These are phyloP conservation scores for Ustilago tritici DNA, from an alignment of 1,284 basidiomycete species.

Conservation along the genomic window DNA sequence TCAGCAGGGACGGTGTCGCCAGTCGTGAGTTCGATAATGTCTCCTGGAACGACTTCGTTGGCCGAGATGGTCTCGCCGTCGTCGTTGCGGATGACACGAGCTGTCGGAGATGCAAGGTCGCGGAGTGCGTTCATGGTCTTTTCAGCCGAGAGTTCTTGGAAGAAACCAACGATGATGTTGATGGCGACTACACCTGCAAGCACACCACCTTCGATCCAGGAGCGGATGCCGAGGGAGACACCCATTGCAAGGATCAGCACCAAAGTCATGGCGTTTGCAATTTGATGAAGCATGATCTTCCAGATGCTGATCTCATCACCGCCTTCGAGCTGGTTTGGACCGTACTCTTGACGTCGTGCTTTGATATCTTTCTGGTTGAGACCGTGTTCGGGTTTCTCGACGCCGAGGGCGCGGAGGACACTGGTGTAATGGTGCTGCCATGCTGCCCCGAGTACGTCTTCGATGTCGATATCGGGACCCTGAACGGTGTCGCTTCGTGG, in stretches of 20 bases:
- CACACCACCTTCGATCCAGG: constrained; percentile 78
- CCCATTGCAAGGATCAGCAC: constrained; percentile 75
- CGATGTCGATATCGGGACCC: constrained; percentile 46
- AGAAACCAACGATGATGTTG: constrained; percentile 72
- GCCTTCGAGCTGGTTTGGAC: constrained; percentile 64
- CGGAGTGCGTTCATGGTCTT: constrained; percentile 76
- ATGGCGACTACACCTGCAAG: constrained; percentile 76
- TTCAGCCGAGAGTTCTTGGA: constrained; percentile 75
- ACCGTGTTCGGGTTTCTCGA: constrained; percentile 53
- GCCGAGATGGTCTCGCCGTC: constrained; percentile 74
- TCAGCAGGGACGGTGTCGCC: constrained; percentile 68
- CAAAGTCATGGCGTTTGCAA: constrained; percentile 69
- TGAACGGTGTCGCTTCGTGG: constrained; percentile 49
- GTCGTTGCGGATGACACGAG: constrained; percentile 75
- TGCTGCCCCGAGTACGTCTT: constrained; percentile 34
- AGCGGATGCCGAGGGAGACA: constrained; percentile 74
- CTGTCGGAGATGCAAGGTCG: constrained; percentile 76
- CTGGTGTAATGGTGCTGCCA: constrained; percentile 53
- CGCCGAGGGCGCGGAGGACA: constrained; percentile 44
- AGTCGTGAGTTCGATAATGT: constrained; percentile 68
- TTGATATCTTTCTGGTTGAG: constrained; percentile 54
- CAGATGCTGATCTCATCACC: constrained; percentile 59
- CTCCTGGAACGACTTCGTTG: constrained; percentile 75
- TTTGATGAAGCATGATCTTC: constrained; percentile 63
- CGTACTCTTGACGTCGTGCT: constrained; percentile 55